Conservation (phyloP, 139 green algal species). For the Raphidocelis subcapitata region DNA sequence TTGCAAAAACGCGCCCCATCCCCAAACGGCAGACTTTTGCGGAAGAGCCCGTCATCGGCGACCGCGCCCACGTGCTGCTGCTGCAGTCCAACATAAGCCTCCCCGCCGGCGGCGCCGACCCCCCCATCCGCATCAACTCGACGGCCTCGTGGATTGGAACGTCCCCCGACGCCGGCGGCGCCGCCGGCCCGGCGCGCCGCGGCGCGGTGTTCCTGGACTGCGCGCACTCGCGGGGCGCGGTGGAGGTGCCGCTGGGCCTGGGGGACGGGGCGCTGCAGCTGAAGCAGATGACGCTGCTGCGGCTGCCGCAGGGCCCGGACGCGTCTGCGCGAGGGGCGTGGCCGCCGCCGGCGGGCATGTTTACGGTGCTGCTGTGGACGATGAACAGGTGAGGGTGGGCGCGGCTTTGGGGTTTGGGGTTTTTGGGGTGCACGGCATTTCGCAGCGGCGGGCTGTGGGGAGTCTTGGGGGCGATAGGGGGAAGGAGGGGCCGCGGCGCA, state of each 20-base stretch:
- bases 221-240: not conserved
- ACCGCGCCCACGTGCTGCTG: conserved; percentile 15
- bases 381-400: conserved; percentile 12
- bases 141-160: conserved; percentile 6
- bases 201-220: not conserved
- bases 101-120: not conserved
- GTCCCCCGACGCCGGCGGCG: not conserved
- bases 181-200: not conserved
- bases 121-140: not conserved
- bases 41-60: not conserved
- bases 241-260: not conserved
- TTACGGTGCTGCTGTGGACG: conserved; percentile 16
- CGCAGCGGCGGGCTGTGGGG: no score
- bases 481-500: no score
- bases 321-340: not conserved
- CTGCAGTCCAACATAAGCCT: conserved; percentile 10
- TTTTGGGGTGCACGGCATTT: no score
- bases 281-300: conserved; percentile 15
- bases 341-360: not conserved
- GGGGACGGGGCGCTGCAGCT: conserved; percentile 12
- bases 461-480: no score
- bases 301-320: conserved; percentile 15
- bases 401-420: no score
- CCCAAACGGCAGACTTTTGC: no score
- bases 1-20: no score